Percentiles rank a stretch among this genome's conserved stretches.
phyloP scores from a whole-genome alignment of 192 early-diverging fungal species.

The Ambispora gerdemannii region DNA sequence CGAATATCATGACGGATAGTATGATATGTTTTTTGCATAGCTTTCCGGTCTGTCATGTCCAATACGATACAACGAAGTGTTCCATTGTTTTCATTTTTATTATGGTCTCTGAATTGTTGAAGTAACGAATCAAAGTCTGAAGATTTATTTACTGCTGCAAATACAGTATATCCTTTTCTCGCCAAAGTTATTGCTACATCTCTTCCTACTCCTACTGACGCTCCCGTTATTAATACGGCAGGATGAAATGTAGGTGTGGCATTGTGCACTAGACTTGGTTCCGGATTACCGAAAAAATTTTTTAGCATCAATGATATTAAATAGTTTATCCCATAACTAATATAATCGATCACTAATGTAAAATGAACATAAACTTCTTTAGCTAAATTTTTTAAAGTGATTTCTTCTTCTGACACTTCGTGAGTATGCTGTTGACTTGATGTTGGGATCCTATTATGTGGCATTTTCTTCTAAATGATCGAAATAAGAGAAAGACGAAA shows the following conservation, averaged over 20 bases:
- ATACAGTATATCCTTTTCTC: constrained; percentile 12
- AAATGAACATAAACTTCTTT: neutral
- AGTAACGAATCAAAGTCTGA: neutral
- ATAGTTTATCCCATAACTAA: constrained; percentile 14
- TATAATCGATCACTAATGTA: constrained; percentile 15
- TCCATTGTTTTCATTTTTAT: constrained; percentile 10
- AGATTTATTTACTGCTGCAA: constrained; percentile 18
- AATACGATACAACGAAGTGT: neutral
- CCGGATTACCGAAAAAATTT: neutral
- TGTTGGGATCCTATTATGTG: neutral
- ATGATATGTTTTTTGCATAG: constrained; percentile 10
- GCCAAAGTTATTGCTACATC: constrained; percentile 14
- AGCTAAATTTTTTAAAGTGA: neutral
- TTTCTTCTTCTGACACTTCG: neutral
- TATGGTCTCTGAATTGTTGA: neutral
- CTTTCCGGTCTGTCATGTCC: constrained; percentile 4
- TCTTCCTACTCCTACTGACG: constrained; percentile 8
- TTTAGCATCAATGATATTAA: neutral
- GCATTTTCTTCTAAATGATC: too few species aligned
- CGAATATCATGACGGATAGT: neutral
- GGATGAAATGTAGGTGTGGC: constrained; percentile 13
- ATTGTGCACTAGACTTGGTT: neutral
- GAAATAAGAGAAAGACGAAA: too few species aligned
- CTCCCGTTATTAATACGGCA: constrained; percentile 24
- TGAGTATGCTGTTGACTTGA: neutral